Evolutionary conservation across 495 filamentous ascomycete species (phyloP).

Genomic region (Bryoglossum gracile): DNA sequence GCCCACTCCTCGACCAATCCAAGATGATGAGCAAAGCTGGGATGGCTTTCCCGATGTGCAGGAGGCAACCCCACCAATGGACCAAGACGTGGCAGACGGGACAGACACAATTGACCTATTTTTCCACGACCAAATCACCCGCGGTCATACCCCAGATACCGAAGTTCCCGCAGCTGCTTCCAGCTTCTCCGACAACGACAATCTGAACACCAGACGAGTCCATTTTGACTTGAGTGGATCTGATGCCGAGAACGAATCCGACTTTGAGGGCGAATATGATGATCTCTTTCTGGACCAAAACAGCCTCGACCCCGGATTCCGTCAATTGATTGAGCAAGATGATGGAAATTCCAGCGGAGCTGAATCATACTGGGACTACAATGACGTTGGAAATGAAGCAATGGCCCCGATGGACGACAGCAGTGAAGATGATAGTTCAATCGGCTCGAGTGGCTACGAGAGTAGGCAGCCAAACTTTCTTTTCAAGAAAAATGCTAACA

Average conservation of each 20-base stretch:
- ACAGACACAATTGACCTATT: too few species aligned
- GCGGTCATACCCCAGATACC: conserved; percentile 36
- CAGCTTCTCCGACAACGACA: conserved; percentile 30
- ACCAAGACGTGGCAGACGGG: too few species aligned
- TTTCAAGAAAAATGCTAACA: conserved; percentile 44
- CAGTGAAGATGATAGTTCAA: conserved; percentile 44
- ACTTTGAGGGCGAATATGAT: conserved; percentile 46
- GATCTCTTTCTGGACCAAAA: conserved; percentile 68
- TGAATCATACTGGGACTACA: conserved; percentile 26
- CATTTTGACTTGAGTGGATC: conserved; percentile 33
- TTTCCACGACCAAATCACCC: conserved; percentile 47
- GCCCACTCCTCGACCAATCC: conserved; percentile 30
- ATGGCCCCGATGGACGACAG: conserved; percentile 43
- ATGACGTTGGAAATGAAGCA: conserved; percentile 9
- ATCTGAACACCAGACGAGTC: conserved; percentile 43
- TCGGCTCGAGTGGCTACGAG: conserved; percentile 77
- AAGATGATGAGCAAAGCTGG: conserved; percentile 48
- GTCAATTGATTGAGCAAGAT: conserved; percentile 61
- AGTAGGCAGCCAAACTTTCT: conserved; percentile 46
- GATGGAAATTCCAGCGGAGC: conserved; percentile 35
- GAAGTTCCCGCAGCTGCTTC: not conserved
- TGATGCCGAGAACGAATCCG: conserved; percentile 33
- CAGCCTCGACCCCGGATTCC: conserved; percentile 59
- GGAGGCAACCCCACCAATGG: conserved; percentile 24
- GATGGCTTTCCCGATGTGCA: conserved; percentile 45